A percentile compares a stretch with the other conserved stretches of the same genome.
These are phyloP conservation scores for Xanthoceras sorbifolium DNA, from an alignment of 345 rosid species.

Conservation along the genomic window DNA sequence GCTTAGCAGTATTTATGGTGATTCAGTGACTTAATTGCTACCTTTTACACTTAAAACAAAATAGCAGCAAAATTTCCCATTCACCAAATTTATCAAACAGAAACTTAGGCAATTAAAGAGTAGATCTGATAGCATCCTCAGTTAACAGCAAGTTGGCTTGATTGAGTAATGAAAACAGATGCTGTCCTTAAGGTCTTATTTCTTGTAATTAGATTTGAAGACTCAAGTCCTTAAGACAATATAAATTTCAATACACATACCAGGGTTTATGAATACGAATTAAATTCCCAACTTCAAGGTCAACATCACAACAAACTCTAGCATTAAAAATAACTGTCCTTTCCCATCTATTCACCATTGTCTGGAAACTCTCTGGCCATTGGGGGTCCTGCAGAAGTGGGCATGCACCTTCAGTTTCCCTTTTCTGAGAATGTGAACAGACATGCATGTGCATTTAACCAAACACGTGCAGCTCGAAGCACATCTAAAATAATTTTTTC, in stretches of 20 bases:
- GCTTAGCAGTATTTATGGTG: not conserved
- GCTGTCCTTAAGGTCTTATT: not conserved
- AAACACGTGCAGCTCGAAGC: conserved; percentile 7
- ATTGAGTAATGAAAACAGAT: conserved; percentile 1
- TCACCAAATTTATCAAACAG: not conserved
- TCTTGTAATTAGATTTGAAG: not conserved
- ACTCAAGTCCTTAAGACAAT: not conserved
- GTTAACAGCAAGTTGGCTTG: not conserved
- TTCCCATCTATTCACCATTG: conserved; percentile 29
- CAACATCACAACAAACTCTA: conserved; percentile 72
- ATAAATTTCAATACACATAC: conserved; percentile 31
- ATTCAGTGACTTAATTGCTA: not conserved
- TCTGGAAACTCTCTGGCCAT: conserved; percentile 31
- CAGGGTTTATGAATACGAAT: conserved; percentile 70
- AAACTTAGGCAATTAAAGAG: not conserved
- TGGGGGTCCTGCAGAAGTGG: conserved; percentile 42
- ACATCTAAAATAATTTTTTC: not conserved
- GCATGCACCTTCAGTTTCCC: conserved; percentile 11
- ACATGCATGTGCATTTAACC: not conserved
- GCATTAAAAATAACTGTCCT: conserved; percentile 67
- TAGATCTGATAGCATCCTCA: not conserved
- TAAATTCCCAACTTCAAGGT: conserved; percentile 72
- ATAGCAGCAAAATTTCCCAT: not conserved
- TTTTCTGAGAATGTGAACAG: not conserved
- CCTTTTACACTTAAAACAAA: not conserved